phyloP scores from a whole-genome alignment of 139 green algal species.

The Chlorella vulgaris region DNA sequence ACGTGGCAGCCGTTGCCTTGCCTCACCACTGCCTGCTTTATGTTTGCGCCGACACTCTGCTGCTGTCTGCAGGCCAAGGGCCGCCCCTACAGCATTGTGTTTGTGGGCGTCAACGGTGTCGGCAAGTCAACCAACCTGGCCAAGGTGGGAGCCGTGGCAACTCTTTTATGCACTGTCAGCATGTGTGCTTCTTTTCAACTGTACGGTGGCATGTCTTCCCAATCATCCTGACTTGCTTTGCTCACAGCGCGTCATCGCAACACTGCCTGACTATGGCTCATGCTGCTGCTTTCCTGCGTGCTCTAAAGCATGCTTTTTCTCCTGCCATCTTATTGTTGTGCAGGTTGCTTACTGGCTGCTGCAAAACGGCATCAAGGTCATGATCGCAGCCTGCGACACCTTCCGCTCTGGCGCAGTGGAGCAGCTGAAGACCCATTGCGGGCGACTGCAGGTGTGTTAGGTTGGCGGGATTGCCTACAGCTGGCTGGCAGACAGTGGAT shows the following conservation, averaged over 20 bases:
- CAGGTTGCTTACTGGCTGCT: conserved; percentile 91
- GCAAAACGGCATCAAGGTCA: conserved; percentile 79
- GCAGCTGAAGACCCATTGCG: conserved; percentile 97
- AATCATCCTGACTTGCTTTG: neutral
- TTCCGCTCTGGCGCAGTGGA: conserved; percentile 98
- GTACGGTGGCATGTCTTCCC: too few relatives aligned
- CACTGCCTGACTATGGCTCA: neutral
- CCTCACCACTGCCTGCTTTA: neutral
- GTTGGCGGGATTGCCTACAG: neutral
- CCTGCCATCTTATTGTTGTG: neutral
- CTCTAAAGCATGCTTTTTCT: neutral
- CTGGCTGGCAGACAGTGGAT: too few relatives aligned
- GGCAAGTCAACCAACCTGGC: conserved; percentile 99
- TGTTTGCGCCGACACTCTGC: neutral
- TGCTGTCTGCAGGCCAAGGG: conserved; percentile 54
- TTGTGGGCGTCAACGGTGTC: conserved; percentile 99
- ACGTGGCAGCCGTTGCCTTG: too few relatives aligned
- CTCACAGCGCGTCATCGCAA: too few relatives aligned
- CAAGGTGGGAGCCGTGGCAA: conserved; percentile 98
- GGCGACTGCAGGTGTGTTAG: conserved; percentile 71
- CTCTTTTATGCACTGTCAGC: conserved; percentile 27
- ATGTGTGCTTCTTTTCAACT: too few relatives aligned
- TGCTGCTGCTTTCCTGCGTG: neutral
- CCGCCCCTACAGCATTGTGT: conserved; percentile 95
- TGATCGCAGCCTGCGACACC: conserved; percentile 98